Conservation (phyloP, 208 protist species). For the Acanthamoeba royreba region DNA sequence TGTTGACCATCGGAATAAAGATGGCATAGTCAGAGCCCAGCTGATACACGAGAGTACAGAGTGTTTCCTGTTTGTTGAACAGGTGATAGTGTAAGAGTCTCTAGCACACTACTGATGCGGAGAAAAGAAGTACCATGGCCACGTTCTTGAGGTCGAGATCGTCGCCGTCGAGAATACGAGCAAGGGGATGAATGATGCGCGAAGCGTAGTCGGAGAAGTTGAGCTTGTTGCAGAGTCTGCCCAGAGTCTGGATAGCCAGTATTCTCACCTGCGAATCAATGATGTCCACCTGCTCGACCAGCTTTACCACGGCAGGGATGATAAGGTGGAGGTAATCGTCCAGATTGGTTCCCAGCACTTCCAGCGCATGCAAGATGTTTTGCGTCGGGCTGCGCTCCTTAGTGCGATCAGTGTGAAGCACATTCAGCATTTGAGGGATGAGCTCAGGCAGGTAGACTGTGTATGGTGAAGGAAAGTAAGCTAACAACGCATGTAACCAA, state of each 20-base stretch:
- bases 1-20: conserved; percentile 84
- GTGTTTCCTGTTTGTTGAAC: conserved; percentile 51
- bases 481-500: background rate
- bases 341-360: conserved; percentile 81
- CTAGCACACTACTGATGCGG: background rate
- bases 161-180: background rate
- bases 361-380: conserved; percentile 75
- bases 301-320: conserved; percentile 79
- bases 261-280: conserved; percentile 37
- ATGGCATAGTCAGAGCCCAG: conserved; percentile 82
- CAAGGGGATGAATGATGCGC: conserved; percentile 81
- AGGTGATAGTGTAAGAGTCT: background rate
- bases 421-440: conserved; percentile 80
- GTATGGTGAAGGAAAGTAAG: background rate
- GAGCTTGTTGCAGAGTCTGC: conserved; percentile 72
- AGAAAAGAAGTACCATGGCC: no score
- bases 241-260: conserved; percentile 72
- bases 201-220: conserved; percentile 77
- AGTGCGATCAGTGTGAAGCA: conserved; percentile 58
- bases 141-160: background rate
- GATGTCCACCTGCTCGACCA: conserved; percentile 74
- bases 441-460: conserved; percentile 80
- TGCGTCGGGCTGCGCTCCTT: conserved; percentile 42
- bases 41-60: conserved; percentile 80
- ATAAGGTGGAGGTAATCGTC: conserved; percentile 91